Conservation (phyloP, 306 rosid genomes). For the Fagus sylvatica region DNA sequence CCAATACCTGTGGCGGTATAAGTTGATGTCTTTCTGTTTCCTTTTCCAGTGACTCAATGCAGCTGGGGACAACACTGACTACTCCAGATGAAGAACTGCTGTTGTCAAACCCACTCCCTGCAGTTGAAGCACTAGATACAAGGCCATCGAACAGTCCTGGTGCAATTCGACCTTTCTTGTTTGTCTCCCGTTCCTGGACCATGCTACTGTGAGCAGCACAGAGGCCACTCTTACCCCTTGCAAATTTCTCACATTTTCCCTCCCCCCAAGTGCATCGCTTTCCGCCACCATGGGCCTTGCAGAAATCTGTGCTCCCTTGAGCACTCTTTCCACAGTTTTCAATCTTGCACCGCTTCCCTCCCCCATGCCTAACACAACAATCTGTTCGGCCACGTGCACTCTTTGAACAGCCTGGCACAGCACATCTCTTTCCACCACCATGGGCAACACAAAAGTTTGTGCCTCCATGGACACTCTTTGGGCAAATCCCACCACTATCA, state of each 20-base stretch:
- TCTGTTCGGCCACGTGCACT: constrained; percentile 99
- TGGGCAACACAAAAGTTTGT: constrained; percentile 96
- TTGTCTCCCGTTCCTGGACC: constrained; percentile 56
- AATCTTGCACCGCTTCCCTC: constrained; percentile 85
- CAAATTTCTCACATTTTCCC: constrained; percentile 88
- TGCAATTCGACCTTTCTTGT: constrained; percentile 70
- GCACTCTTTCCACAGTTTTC: constrained; percentile 92
- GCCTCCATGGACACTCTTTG: constrained; percentile 97
- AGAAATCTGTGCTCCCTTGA: constrained; percentile 98
- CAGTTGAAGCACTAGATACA: constrained; percentile 63
- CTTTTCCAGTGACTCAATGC: constrained; percentile 61
- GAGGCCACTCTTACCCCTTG: constrained; percentile 91
- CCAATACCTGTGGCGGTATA: constrained; percentile 80
- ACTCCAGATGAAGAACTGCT: constrained; percentile 60
- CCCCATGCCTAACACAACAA: constrained; percentile 95
- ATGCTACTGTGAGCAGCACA: constrained; percentile 94
- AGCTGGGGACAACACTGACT: constrained; percentile 58
- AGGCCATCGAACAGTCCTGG: constrained; percentile 88
- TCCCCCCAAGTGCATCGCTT: constrained; percentile 92
- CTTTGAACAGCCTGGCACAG: constrained; percentile 85
- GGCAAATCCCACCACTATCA: constrained; percentile 95
- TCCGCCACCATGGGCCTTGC: constrained; percentile 99
- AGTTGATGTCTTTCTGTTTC: constrained; percentile 46
- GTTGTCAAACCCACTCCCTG: constrained; percentile 62
- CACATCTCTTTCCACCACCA: constrained; percentile 98